Conservation (phyloP, 2,329 filamentous ascomycete genomes). For the Colletotrichum noveboracense region DNA sequence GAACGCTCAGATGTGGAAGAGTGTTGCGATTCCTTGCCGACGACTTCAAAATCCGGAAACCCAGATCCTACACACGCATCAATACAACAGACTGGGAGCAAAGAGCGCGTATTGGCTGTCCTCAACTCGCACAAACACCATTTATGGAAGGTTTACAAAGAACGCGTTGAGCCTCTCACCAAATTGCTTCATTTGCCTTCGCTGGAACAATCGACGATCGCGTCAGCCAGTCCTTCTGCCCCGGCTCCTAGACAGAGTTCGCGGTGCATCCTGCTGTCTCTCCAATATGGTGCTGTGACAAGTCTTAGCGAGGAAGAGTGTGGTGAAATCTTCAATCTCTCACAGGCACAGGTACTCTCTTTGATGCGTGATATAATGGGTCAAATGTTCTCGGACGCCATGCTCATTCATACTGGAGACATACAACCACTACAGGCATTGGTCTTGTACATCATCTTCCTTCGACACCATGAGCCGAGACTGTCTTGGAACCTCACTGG, state of each 20-base stretch:
- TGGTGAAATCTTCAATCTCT: background rate
- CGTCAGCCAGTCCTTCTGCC: background rate
- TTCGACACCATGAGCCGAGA: background rate
- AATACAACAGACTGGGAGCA: background rate
- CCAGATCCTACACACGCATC: background rate
- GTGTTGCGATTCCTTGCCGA: background rate
- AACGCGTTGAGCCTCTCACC: background rate
- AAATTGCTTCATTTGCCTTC: background rate
- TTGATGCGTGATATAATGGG: background rate
- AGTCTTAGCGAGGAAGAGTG: background rate
- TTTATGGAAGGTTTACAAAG: background rate
- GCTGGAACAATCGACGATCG: background rate
- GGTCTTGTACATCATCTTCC: background rate
- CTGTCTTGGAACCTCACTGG: background rate
- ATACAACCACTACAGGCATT: background rate
- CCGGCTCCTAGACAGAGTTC: background rate
- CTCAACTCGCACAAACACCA: background rate
- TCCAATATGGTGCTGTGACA: background rate
- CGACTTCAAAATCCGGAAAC: background rate
- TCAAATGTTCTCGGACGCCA: background rate
- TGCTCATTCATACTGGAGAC: background rate
- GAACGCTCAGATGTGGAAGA: background rate
- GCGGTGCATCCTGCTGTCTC: background rate
- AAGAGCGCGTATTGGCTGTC: background rate
- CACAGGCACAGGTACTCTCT: background rate